Percentiles rank a stretch among this genome's conserved stretches.
These are phyloP conservation scores for Nicotiana tomentosiformis DNA, from an alignment of 257 asterid species.

Conservation along the genomic window DNA sequence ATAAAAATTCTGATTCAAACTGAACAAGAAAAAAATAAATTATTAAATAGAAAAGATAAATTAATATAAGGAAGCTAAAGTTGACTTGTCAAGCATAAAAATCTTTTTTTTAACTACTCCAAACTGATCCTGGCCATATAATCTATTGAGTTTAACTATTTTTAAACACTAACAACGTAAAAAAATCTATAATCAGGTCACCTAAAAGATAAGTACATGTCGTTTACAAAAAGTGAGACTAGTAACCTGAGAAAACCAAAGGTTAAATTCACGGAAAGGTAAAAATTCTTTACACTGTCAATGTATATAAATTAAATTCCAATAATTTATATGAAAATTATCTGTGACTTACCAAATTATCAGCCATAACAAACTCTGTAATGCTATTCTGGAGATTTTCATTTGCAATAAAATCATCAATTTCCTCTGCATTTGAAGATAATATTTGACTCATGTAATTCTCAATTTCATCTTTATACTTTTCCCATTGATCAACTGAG, in stretches of 20 bases:
- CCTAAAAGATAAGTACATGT: background rate
- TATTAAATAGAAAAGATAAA: background rate
- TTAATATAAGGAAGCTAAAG: conserved; percentile 5
- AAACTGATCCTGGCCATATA: conserved; percentile 9
- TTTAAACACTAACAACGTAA: background rate
- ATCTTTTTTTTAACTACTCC: background rate
- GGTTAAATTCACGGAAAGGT: background rate
- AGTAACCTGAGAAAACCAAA: background rate
- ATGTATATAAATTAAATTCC: too few relatives aligned
- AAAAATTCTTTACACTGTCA: background rate
- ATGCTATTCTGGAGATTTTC: conserved; percentile 9
- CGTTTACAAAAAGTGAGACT: background rate
- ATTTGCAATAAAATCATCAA: conserved; percentile 13
- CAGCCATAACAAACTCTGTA: conserved; percentile 20
- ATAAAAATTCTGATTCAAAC: background rate
- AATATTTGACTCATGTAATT: conserved; percentile 34
- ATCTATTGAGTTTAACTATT: background rate
- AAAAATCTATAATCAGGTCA: background rate
- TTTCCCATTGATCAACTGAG: conserved; percentile 38
- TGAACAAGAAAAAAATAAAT: conserved; percentile 1
- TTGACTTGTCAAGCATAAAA: conserved; percentile 1
- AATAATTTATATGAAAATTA: background rate
- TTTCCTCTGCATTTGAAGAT: conserved; percentile 28
- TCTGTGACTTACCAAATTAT: conserved; percentile 32
- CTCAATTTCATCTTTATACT: conserved; percentile 33